Percentiles rank a stretch among this genome's conserved stretches.
Conservation (phyloP, 768 basidiomycete genomes). For the Trametes gibbosa region DNA sequence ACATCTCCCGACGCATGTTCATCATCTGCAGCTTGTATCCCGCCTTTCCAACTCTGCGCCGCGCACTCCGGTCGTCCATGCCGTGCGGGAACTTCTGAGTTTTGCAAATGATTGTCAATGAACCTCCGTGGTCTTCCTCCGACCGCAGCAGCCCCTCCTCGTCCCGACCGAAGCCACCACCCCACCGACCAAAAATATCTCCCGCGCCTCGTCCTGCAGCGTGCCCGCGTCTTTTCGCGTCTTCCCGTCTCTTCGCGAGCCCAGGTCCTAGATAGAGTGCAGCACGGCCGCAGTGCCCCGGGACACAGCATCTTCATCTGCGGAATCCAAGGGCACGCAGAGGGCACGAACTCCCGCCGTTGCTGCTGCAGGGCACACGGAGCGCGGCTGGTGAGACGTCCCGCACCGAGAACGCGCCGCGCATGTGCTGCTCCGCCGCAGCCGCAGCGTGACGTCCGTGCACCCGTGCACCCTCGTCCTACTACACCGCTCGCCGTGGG, state of each 20-base stretch:
- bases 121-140: background rate
- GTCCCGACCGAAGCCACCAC: background rate
- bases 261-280: background rate
- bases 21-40: background rate
- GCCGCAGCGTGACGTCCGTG: background rate
- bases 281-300: background rate
- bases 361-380: too few species aligned
- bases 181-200: constrained; percentile 4
- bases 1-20: background rate
- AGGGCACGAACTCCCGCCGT: too few species aligned
- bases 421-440: background rate
- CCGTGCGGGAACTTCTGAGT: constrained; percentile 3
- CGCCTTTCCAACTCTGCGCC: background rate
- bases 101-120: background rate
- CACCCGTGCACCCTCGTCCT: too few species aligned
- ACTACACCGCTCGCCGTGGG: too few species aligned
- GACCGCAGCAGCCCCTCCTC: background rate
- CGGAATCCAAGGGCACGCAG: background rate
- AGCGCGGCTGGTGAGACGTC: background rate
- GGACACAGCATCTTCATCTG: background rate
- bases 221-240: background rate
- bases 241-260: background rate
- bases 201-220: background rate
- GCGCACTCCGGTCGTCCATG: constrained; percentile 9
- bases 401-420: background rate